These are phyloP conservation scores for Quercus cerris DNA, from an alignment of 306 rosid genomes.

Conservation along the genomic window DNA sequence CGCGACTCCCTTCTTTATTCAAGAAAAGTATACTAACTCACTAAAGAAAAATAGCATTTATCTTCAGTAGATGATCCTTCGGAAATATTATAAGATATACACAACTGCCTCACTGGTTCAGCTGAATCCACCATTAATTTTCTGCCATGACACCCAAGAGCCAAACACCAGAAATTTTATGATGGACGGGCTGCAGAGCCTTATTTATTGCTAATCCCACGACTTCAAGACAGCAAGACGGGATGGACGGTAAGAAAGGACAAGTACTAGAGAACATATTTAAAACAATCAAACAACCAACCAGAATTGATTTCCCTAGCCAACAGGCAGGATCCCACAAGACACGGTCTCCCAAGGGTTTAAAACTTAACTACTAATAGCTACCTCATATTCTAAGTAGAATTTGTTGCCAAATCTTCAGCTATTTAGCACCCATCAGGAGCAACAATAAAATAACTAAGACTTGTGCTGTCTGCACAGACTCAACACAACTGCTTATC, in stretches of 20 bases:
- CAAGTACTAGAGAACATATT: slow-evolving; percentile 58
- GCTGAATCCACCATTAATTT: slow-evolving; percentile 73
- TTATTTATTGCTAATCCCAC: slow-evolving; percentile 59
- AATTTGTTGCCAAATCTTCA: slow-evolving; percentile 41
- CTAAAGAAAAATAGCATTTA: slow-evolving; percentile 60
- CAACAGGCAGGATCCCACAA: slow-evolving; percentile 33
- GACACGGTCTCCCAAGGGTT: slow-evolving; percentile 39
- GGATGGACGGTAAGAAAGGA: slow-evolving; percentile 36
- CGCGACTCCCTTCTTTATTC: slow-evolving; percentile 71
- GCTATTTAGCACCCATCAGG: slow-evolving; percentile 47
- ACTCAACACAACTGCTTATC: slow-evolving; percentile 41
- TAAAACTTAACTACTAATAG: slow-evolving; percentile 29
- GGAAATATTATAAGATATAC: slow-evolving; percentile 36
- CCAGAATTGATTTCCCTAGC: slow-evolving; percentile 33
- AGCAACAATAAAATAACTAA: slow-evolving; percentile 35
- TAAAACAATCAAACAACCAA: slow-evolving; percentile 37
- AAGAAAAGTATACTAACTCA: slow-evolving; percentile 46
- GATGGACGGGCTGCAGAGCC: slow-evolving; percentile 67
- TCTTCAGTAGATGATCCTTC: slow-evolving; percentile 52
- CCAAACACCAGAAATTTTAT: slow-evolving; percentile 56
- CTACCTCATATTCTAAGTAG: slow-evolving; percentile 51
- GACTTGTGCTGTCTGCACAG: slow-evolving; percentile 40
- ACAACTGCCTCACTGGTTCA: slow-evolving; percentile 51
- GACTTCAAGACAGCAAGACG: slow-evolving; percentile 37
- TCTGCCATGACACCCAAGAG: slow-evolving; percentile 45